Percentiles rank a stretch among this genome's conserved stretches.
These are phyloP conservation scores for Trametes sp. DNA, from an alignment of 1,284 basidiomycete species.

Conservation along the genomic window DNA sequence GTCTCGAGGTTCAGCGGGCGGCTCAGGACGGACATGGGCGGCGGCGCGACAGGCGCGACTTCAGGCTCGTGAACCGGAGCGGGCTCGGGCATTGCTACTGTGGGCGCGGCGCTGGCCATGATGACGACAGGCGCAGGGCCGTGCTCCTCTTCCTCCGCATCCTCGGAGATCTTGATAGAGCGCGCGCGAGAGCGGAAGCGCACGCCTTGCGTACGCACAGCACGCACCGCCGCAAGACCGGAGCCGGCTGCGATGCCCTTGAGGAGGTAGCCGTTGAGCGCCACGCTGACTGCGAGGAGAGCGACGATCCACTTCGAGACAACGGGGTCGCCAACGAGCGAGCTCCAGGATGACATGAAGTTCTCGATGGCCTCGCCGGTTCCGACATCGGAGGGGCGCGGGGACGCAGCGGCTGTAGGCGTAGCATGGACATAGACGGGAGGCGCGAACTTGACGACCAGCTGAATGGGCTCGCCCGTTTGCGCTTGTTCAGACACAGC, in stretches of 20 bases:
- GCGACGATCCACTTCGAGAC: conserved; percentile 97
- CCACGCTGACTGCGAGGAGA: conserved; percentile 86
- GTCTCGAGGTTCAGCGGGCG: conserved; percentile 43
- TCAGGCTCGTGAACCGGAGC: conserved; percentile 21
- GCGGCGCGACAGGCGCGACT: conserved; percentile 32
- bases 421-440: conserved; percentile 68
- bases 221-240: conserved; percentile 38
- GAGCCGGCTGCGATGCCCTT: conserved; percentile 71
- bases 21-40: conserved; percentile 33
- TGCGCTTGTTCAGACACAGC: conserved; percentile 48
- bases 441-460: conserved; percentile 78
- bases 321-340: conserved; percentile 94
- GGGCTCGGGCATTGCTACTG: conserved; percentile 20
- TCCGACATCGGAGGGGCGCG: conserved; percentile 28
- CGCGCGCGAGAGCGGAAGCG: conserved; percentile 40
- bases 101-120: conserved; percentile 30
- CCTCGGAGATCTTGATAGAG: conserved; percentile 34
- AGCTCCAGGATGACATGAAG: conserved; percentile 95
- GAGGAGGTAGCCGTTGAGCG: conserved; percentile 93
- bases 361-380: conserved; percentile 66
- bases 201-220: conserved; percentile 36
- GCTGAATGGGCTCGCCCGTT: conserved; percentile 41
- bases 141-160: conserved; percentile 36
- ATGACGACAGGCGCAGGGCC: conserved; percentile 25
- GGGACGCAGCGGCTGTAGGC: conserved; percentile 40